Base-by-base conservation (phyloP, 176 grass and related monocot species). In the Dactylis glomerata region DNA sequence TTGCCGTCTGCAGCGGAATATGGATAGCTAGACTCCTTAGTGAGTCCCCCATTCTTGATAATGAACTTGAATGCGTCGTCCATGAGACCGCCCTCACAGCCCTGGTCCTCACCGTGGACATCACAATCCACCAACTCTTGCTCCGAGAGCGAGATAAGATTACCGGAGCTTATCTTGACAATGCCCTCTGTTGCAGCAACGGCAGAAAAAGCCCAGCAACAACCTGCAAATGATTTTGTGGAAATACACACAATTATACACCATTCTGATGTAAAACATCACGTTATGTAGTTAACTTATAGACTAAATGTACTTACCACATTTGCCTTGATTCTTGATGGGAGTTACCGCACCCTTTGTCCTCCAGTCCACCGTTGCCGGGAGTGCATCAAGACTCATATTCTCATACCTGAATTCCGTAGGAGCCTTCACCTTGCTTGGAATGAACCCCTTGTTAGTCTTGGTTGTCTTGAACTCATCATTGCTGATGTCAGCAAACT, bases 11-110 rank as follows among this genome's bases (percentile, higher is more conserved):
- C 30, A 9, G 27, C 71, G 3, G 30, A 36, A 32, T 54, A 55
- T n/a, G 73, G 73, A 14, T 76, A 76, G 73, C 33, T 76, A 19
- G 73, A 76, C 30, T 76, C 46, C 44, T 49, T 74, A 17, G 71
- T 50, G 44, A 74, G 71, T 7, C 71, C 44, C 1, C 16, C 42
- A 46, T 76, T 76, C 73, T 76, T 54, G 31, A 76, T 76, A 50
- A 76, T 76, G 49, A 76, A 55, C 20, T 55, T 52, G 31, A 37
- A 76, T 10, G 49, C 49, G 0, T 37, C 73, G 10, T 55, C 30
- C 49, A 76, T 76, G 30, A 55, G 30, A n/a, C 73, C 46, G 0
- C 71, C 26, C 45, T 74, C 8, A 5, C 44, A 74, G 3, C 71
- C 71, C 16, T 74, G 8, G 44, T 74, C 49, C 49, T 76, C 73